These are phyloP conservation scores for Puccinellia tenuiflora DNA, from an alignment of 176 grass and related monocot species.

Conservation along the genomic window DNA sequence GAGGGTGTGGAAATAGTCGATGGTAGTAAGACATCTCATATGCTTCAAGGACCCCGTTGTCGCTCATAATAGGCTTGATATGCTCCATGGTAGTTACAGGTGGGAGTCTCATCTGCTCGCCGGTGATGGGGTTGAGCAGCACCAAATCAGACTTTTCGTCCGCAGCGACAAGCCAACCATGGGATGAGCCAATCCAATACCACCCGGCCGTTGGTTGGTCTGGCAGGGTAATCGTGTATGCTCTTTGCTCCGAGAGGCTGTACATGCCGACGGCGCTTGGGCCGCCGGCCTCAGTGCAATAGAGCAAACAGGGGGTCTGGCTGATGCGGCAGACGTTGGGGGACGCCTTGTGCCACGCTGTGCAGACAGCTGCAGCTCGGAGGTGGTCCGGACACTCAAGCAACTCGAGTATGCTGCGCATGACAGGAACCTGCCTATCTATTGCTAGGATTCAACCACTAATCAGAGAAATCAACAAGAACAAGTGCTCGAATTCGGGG, in stretches of 20 bases:
- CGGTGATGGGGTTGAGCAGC: neutral
- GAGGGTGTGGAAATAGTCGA: neutral
- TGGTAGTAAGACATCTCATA: neutral
- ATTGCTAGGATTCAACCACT: too few relatives aligned
- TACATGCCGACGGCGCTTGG: neutral
- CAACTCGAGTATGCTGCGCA: neutral
- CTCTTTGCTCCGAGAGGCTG: neutral
- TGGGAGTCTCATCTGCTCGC: neutral
- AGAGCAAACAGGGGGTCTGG: neutral
- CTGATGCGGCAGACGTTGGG: neutral
- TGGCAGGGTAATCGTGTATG: neutral
- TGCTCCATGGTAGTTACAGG: neutral
- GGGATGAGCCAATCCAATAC: neutral
- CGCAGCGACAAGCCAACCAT: neutral
- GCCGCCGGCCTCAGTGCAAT: neutral
- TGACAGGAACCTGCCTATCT: too few relatives aligned
- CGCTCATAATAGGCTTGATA: neutral
- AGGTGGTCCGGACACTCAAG: neutral
- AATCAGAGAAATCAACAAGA: too few relatives aligned
- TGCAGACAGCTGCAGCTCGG: neutral
- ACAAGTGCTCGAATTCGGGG: too few relatives aligned
- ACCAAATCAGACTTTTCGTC: neutral
- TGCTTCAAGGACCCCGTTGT: neutral
- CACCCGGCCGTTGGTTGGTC: neutral
- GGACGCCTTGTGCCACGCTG: neutral